Conservation (phyloP, 345 rosid genomes). For the Linum trigynum region DNA sequence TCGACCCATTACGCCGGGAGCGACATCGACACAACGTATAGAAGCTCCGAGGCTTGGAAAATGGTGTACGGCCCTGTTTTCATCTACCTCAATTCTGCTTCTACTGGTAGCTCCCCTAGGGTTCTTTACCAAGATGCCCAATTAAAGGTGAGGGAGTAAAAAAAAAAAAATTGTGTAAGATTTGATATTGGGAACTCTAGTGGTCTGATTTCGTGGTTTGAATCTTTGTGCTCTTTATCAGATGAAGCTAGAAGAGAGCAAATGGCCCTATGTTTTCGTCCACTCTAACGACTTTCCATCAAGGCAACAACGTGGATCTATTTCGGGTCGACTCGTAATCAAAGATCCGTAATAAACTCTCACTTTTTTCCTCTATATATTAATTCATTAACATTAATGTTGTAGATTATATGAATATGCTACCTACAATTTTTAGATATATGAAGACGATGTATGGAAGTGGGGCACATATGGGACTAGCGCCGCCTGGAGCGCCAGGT, state of each 20-base stretch:
- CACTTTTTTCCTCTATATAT: not conserved
- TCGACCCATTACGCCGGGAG: not conserved
- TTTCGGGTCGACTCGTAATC: not conserved
- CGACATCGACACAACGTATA: not conserved
- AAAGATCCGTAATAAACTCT: not conserved
- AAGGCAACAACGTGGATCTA: not conserved
- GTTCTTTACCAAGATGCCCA: not conserved
- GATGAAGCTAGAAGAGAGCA: not conserved
- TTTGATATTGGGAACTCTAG: not conserved
- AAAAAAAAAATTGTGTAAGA: not conserved
- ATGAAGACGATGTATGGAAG: not conserved
- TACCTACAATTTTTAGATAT: not conserved
- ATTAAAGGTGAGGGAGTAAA: not conserved
- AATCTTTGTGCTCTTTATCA: not conserved
- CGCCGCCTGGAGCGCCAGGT: not conserved
- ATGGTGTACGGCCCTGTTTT: not conserved
- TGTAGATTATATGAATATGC: not conserved
- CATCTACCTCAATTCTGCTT: conserved; percentile 1
- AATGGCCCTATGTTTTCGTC: not conserved
- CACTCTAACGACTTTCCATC: not conserved
- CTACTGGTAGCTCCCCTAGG: not conserved
- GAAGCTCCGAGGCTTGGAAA: not conserved
- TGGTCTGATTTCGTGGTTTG: not conserved
- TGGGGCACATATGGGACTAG: not conserved
- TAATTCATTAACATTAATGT: not conserved